Percentiles rank a stretch among this genome's conserved stretches.
Evolutionary conservation across 2,329 filamentous ascomycete genomes (phyloP).

Genomic region (Ascochyta viciae-villosae): DNA sequence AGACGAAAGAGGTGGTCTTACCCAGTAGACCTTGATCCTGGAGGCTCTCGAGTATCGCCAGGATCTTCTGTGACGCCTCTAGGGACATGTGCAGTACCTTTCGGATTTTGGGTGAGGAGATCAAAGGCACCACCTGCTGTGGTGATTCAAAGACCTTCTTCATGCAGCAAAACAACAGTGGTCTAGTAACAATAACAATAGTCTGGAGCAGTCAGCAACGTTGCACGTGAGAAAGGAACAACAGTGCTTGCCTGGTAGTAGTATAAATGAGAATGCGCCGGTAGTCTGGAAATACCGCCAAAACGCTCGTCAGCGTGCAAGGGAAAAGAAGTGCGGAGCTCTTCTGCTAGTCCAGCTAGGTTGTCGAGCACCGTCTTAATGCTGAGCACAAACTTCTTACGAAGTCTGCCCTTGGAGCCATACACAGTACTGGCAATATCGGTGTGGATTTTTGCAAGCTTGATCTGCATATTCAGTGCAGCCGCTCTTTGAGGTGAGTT

Average conservation of each 20-base stretch:
- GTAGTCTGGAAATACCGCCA: slow-evolving; percentile 52
- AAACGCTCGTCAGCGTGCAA: slow-evolving; percentile 46
- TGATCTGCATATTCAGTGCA: slow-evolving; percentile 56
- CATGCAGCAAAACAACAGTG: slow-evolving; percentile 54
- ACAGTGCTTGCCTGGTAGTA: slow-evolving; percentile 49
- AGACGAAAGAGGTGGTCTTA: slow-evolving; percentile 27
- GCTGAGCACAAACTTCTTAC: slow-evolving; percentile 45
- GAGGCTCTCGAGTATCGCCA: slow-evolving; percentile 54
- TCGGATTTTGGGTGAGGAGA: slow-evolving; percentile 48
- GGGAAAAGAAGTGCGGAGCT: slow-evolving; percentile 49
- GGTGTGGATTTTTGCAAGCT: slow-evolving; percentile 54
- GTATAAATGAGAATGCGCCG: slow-evolving; percentile 47
- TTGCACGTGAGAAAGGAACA: neutral
- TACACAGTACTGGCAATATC: slow-evolving; percentile 56
- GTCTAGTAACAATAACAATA: slow-evolving; percentile 52
- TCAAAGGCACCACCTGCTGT: slow-evolving; percentile 39
- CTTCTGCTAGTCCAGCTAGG: slow-evolving; percentile 51
- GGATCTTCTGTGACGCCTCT: slow-evolving; percentile 54
- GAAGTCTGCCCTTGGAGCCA: slow-evolving; percentile 55
- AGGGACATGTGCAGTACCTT: slow-evolving; percentile 53
- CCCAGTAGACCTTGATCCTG: slow-evolving; percentile 57
- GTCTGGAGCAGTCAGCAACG: slow-evolving; percentile 36
- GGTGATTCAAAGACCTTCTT: slow-evolving; percentile 44
- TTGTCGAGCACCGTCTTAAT: slow-evolving; percentile 52
- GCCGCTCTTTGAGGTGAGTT: slow-evolving; percentile 49